Base-by-base conservation (phyloP, 352 stramenopile species). In the Phytophthora pini region DNA sequence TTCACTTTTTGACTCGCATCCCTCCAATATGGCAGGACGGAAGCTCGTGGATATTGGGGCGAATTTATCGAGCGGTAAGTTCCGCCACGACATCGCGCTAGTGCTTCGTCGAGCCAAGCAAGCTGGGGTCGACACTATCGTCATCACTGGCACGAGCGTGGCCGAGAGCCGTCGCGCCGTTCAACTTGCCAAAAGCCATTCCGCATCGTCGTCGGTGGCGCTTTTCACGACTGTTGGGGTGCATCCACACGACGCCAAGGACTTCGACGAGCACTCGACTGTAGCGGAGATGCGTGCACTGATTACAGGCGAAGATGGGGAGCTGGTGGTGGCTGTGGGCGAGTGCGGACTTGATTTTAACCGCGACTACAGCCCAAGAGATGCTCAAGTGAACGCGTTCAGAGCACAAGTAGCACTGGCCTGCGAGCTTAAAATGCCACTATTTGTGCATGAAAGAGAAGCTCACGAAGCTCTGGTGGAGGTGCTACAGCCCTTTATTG, bases 341-440 rank as follows among this genome's bases (percentile, higher is more conserved):
- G 97, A 99, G 74, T 98, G 92, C 61, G 97, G 96, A 40, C 77
- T 99, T 13, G 96, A 99, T 74, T 99, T 98, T 65, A 98, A 98
- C 77, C 88, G 95, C 31, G 78, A 98, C 56, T 99, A 98, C 80
- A 97, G 86, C 57, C 70, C 81, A 11, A 93, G 93, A 43, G 90
- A 98, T 41, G 80, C 84, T 32, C 95, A 99, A 68, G 53, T 93
- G 49, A 67, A 84, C 9, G 89, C 89, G 7, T 98, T 99, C 38
- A 61, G 82, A 36, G 67, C 77, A 0, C 97, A 99, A 58, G 77
- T 99, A 24, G 76, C 92, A 56, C 79, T 99, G 20, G 80, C 83
- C 7, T 88, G 83, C 38, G 72, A 92, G 56, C 75, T 90, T 6
- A 60, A 88, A 40, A 56, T 98, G 63, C 97, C 97, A 17, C 72